Percentiles rank a stretch among this genome's conserved stretches.
Conservation (phyloP, 192 early-diverging fungal genomes). For the Rhizophlyctis rosea region DNA sequence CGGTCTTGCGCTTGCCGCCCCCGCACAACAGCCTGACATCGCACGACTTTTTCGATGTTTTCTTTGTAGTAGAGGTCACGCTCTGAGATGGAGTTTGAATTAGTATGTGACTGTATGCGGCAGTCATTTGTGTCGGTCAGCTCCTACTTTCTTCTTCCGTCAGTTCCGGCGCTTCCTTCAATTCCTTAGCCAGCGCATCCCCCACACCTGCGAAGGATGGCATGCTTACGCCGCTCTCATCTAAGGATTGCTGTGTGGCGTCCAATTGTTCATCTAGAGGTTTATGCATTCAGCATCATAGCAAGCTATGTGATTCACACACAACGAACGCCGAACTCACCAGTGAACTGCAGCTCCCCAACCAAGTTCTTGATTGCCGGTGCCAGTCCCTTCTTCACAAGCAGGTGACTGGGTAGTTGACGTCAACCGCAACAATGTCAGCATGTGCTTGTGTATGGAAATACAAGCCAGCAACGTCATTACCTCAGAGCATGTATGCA, state of each 20-base stretch:
- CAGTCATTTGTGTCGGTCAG: too few species aligned
- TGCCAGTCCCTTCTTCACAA: slow-evolving; percentile 78
- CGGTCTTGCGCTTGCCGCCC: slow-evolving; percentile 30
- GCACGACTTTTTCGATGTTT: slow-evolving; percentile 19
- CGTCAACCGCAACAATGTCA: too few species aligned
- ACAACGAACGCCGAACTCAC: slow-evolving; percentile 25
- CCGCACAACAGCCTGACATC: slow-evolving; percentile 21
- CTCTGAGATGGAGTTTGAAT: too few species aligned
- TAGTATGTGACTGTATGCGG: too few species aligned
- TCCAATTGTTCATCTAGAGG: slow-evolving; percentile 63
- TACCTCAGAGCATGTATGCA: slow-evolving; percentile 94
- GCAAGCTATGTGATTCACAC: neutral
- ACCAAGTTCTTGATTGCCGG: slow-evolving; percentile 91
- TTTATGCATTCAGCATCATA: neutral
- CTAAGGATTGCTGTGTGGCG: slow-evolving; percentile 79
- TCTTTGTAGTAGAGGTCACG: slow-evolving; percentile 11
- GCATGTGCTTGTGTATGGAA: slow-evolving; percentile 6
- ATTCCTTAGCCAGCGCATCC: slow-evolving; percentile 51
- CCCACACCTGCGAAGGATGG: slow-evolving; percentile 88
- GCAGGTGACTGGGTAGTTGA: slow-evolving; percentile 77
- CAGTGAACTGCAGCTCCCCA: slow-evolving; percentile 86
- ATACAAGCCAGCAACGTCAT: neutral
- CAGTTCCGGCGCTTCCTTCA: slow-evolving; percentile 30
- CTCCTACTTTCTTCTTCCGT: slow-evolving; percentile 36
- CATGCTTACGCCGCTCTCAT: slow-evolving; percentile 75